These are phyloP conservation scores for Fraxinus sp. DNA, from an alignment of 305 asterid genomes.

Conservation along the genomic window DNA sequence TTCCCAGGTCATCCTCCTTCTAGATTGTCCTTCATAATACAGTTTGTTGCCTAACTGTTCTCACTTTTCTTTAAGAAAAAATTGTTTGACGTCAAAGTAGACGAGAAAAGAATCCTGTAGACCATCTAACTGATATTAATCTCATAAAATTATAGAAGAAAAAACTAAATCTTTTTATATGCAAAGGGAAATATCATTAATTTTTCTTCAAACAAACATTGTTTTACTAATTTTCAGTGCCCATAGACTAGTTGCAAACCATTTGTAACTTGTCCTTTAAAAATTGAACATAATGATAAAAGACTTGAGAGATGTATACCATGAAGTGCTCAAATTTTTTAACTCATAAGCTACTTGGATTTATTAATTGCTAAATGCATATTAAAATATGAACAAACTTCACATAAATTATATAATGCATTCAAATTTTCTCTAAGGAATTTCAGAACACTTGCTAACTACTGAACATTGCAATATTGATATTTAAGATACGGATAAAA, in stretches of 20 bases:
- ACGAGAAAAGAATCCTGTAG: neutral
- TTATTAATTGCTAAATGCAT: neutral
- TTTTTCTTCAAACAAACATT: neutral
- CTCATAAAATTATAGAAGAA: neutral
- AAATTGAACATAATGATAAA: neutral
- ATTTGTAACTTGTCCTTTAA: neutral
- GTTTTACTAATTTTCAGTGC: neutral
- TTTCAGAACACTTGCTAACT: neutral
- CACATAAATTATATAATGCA: neutral
- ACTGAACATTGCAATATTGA: neutral
- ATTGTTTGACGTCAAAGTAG: neutral
- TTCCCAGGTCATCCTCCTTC: neutral
- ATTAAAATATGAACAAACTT: neutral
- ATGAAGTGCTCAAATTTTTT: neutral
- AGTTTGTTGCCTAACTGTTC: neutral
- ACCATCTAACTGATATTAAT: neutral
- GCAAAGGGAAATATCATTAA: neutral
- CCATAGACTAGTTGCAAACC: neutral
- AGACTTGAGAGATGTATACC: neutral
- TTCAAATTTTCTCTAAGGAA: neutral
- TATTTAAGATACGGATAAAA: neutral
- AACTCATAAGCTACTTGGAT: neutral
- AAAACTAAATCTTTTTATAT: neutral
- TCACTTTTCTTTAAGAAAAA: neutral
- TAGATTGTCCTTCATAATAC: neutral